Conservation (phyloP, 2,329 filamentous ascomycete species). For the Ceratocystis colombiana region DNA sequence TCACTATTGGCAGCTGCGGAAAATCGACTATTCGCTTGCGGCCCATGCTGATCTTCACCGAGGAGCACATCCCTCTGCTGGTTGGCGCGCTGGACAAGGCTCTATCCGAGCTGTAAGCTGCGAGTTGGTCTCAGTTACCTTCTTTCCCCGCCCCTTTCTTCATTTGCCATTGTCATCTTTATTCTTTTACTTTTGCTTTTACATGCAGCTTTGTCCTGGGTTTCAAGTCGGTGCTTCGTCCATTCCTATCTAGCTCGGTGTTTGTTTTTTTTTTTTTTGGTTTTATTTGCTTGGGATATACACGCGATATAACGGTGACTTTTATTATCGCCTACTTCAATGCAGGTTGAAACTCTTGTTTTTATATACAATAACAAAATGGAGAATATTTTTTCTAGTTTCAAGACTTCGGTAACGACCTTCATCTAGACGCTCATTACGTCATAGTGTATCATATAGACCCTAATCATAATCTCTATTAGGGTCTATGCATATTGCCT, state of each 20-base stretch:
- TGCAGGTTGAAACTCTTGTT: background rate
- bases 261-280: background rate
- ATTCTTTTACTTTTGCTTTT: constrained; percentile 1
- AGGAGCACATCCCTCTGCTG: constrained; percentile 44
- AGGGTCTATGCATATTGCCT: no score
- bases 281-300: constrained; percentile 4
- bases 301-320: background rate
- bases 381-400: background rate
- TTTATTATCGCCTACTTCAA: background rate
- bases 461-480: no score
- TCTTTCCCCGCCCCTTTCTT: no score
- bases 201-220: constrained; percentile 11
- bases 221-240: background rate
- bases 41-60: constrained; percentile 74
- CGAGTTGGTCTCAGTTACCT: no score
- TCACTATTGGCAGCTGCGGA: constrained; percentile 72
- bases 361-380: background rate
- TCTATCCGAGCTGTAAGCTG: constrained; percentile 21
- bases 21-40: constrained; percentile 58
- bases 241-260: constrained; percentile 14
- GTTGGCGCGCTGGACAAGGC: constrained; percentile 22
- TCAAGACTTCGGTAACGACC: background rate
- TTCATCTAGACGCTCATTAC: background rate
- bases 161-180: background rate
- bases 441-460: no score